Base-by-base conservation (phyloP, 352 stramenopile genomes). In the Pythium scleroteichum region DNA sequence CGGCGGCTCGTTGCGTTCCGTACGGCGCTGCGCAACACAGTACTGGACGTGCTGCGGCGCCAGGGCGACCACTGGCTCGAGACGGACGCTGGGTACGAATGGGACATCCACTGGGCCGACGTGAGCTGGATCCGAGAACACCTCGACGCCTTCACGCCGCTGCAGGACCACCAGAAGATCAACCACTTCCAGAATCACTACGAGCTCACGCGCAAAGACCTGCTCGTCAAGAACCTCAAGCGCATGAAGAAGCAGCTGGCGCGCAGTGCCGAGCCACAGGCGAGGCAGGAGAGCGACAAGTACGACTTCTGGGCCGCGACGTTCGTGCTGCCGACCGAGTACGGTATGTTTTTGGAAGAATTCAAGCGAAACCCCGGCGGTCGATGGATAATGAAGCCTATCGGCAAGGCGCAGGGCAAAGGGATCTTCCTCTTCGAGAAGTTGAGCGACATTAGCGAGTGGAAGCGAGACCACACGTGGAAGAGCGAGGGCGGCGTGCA, bases 141-240 rank as follows among this genome's bases (percentile, higher is more conserved):
- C 61, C 66, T 89, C 53, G 78, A 90, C 54, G 72, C 72, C 48
- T 84, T 81, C 52, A 86, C 72, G 40, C 78, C 80, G 38, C 62
- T 87, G 59, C 71, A 86, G 51, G 79, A 88, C 53, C 74, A 87
- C 40, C 79, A 97, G 75, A 70, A 84, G 12, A 73, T 98, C 24
- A 98, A 97, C 75, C 92, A 97, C 61, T 98, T 97, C 69, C 85
- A 91, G 49, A 98, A 98, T 69, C 88, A 96, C 66, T 96, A 96
- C 56, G 92, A 98, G 65, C 82, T 98, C 56, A 97, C 87, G 23
- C 72, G 90, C 17, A 98, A 97, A 57, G 87, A 97, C 49, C 55
- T 95, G 33, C 62, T 96, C 17, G 77, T 94, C 19, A 96, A 97
- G 69, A 98, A 98, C 63, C 72, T 98, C 49, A 97, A 98, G 73